These are phyloP conservation scores for Penicillium ucsense DNA, from an alignment of 495 filamentous ascomycete species.

Conservation along the genomic window DNA sequence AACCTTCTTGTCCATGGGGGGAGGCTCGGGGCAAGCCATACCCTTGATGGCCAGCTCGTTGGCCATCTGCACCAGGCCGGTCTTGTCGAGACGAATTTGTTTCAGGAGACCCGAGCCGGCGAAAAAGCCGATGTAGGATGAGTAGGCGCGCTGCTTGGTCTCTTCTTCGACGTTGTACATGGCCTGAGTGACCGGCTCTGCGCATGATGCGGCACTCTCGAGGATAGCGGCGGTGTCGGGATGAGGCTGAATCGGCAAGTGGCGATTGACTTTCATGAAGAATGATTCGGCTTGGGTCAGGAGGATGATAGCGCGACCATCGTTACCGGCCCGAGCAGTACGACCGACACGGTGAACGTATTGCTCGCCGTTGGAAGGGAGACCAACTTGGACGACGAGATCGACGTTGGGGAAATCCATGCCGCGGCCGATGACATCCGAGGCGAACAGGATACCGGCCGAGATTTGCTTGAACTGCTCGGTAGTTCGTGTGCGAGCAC, in stretches of 20 bases:
- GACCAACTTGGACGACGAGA: constrained; percentile 76
- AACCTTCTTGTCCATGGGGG: constrained; percentile 36
- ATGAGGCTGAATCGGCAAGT: constrained; percentile 46
- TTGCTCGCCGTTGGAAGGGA: constrained; percentile 60
- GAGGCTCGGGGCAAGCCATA: constrained; percentile 38
- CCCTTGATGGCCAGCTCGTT: constrained; percentile 35
- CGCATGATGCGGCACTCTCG: constrained; percentile 13
- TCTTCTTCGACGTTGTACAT: constrained; percentile 37
- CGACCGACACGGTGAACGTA: constrained; percentile 86
- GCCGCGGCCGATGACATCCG: constrained; percentile 62
- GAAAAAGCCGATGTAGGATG: constrained; percentile 44
- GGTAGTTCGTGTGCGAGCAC: constrained; percentile 46
- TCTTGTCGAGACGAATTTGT: constrained; percentile 28
- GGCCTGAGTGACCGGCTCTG: constrained; percentile 16
- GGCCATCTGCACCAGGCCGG: constrained; percentile 34
- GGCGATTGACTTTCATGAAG: constrained; percentile 44
- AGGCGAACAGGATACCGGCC: constrained; percentile 51
- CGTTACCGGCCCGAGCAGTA: constrained; percentile 56
- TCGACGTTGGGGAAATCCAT: constrained; percentile 96
- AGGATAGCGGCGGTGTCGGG: constrained; percentile 30
- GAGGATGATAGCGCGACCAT: constrained; percentile 57
- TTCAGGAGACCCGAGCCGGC: constrained; percentile 31
- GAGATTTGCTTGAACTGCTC: constrained; percentile 48
- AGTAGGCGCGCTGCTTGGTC: constrained; percentile 45
- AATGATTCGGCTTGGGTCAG: constrained; percentile 50